Conservation (phyloP, 257 asterid species). For the Solanum sejunctum region DNA sequence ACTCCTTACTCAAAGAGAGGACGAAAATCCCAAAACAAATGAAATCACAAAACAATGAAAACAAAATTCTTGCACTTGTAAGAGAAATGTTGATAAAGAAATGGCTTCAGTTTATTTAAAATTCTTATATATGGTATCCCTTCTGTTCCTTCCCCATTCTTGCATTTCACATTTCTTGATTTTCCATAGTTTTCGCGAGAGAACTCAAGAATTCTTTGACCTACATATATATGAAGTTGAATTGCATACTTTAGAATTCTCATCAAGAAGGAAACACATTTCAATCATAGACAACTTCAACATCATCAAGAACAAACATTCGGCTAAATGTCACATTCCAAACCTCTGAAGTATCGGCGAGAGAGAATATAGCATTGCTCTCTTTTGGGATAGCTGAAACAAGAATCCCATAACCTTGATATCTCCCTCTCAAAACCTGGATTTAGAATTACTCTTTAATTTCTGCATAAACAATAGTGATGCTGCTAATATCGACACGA, state of each 20-base stretch:
- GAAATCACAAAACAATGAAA: neutral
- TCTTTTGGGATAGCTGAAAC: constrained; percentile 68
- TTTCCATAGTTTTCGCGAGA: constrained; percentile 35
- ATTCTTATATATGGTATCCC: neutral
- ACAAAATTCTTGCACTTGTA: neutral
- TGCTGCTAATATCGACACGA: neutral
- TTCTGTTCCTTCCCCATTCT: neutral
- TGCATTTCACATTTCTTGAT: neutral
- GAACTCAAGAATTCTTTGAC: constrained; percentile 54
- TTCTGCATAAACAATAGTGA: neutral
- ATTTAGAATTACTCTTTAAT: neutral
- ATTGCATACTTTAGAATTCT: neutral
- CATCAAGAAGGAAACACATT: neutral
- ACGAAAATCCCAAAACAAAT: neutral
- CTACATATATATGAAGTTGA: constrained; percentile 12
- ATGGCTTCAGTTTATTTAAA: neutral
- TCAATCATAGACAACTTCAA: neutral
- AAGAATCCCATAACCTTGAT: constrained; percentile 70
- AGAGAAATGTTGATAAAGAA: neutral
- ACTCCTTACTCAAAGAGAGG: neutral
- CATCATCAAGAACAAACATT: neutral
- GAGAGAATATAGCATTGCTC: constrained; percentile 76
- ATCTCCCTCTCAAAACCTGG: constrained; percentile 47
- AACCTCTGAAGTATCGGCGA: constrained; percentile 79
- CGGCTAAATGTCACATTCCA: neutral